Percentiles rank a stretch among this genome's conserved stretches.
These are phyloP conservation scores for Acer yangbiense DNA, from an alignment of 345 rosid species.

Conservation along the genomic window DNA sequence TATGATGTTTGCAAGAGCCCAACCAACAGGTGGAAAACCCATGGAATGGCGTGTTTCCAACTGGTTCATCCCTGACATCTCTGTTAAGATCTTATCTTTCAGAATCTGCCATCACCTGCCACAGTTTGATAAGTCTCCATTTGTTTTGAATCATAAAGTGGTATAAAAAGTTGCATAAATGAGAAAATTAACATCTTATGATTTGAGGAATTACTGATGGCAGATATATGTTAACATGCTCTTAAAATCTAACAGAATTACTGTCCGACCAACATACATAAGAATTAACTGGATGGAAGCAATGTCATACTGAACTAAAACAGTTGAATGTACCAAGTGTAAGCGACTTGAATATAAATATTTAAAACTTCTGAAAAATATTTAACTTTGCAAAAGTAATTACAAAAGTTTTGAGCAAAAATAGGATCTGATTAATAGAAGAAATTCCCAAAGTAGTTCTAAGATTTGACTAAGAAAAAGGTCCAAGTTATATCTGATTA, in stretches of 20 bases:
- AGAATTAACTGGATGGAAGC: not conserved
- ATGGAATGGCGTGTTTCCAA: constrained; percentile 37
- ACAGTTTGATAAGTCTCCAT: constrained; percentile 74
- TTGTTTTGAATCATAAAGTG: constrained; percentile 34
- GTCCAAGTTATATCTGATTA: not conserved
- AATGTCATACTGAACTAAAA: constrained; percentile 2
- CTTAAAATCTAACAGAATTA: not conserved
- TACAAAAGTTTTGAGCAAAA: not conserved
- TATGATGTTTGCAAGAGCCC: constrained; percentile 86
- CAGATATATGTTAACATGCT: constrained; percentile 1
- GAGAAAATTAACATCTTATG: not conserved
- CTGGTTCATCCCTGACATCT: constrained; percentile 53
- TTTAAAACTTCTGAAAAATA: not conserved
- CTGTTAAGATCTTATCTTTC: constrained; percentile 51
- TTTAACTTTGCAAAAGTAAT: not conserved
- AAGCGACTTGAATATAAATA: not conserved
- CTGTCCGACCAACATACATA: not conserved
- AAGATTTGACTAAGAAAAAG: constrained; percentile 1
- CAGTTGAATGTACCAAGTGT: constrained; percentile 4
- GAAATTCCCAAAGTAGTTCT: not conserved
- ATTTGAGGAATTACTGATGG: not conserved
- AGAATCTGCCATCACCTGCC: constrained; percentile 94
- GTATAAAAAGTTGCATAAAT: constrained; percentile 8
- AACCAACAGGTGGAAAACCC: constrained; percentile 73
- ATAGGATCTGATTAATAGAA: not conserved